A percentile compares a stretch with the other conserved stretches of the same genome.
Conservation (phyloP, 2,329 filamentous ascomycete genomes). For the Beauveria caledonica region DNA sequence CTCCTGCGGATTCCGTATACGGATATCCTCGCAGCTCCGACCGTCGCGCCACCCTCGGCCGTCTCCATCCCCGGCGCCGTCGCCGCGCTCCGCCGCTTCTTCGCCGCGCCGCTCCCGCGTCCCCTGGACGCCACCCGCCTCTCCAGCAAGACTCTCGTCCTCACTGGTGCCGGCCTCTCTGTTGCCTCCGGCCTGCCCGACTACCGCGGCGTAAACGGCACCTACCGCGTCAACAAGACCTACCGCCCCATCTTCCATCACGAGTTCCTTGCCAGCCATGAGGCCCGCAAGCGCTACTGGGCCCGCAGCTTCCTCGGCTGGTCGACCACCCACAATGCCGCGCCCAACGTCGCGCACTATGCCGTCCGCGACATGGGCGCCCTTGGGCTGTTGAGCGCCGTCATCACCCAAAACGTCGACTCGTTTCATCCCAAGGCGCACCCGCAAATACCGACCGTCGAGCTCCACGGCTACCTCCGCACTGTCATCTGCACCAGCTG, state of each 20-base stretch:
- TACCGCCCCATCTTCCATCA: constrained; percentile 90
- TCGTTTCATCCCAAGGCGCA: constrained; percentile 81
- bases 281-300: constrained; percentile 89
- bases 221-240: constrained; percentile 82
- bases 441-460: constrained; percentile 64
- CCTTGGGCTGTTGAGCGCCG: constrained; percentile 63
- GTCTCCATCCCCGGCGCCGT: constrained; percentile 64
- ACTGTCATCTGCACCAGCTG: constrained; percentile 76
- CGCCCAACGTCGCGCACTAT: constrained; percentile 70
- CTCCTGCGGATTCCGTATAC: constrained; percentile 89
- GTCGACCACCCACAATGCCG: constrained; percentile 70
- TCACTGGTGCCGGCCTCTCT: constrained; percentile 82
- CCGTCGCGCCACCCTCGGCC: constrained; percentile 66
- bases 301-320: constrained; percentile 89
- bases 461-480: constrained; percentile 86
- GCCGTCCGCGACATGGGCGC: constrained; percentile 65
- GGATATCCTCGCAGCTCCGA: constrained; percentile 66
- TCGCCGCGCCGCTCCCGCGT: constrained; percentile 50
- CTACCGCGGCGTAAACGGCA: constrained; percentile 83
- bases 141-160: constrained; percentile 37
- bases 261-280: constrained; percentile 77
- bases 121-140: constrained; percentile 23
- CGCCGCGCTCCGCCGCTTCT: constrained; percentile 67
- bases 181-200: constrained; percentile 90
- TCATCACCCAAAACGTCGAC: constrained; percentile 96